These are phyloP conservation scores for Arthrobotrys iridis DNA, from an alignment of 2,329 filamentous ascomycete species.

Conservation along the genomic window DNA sequence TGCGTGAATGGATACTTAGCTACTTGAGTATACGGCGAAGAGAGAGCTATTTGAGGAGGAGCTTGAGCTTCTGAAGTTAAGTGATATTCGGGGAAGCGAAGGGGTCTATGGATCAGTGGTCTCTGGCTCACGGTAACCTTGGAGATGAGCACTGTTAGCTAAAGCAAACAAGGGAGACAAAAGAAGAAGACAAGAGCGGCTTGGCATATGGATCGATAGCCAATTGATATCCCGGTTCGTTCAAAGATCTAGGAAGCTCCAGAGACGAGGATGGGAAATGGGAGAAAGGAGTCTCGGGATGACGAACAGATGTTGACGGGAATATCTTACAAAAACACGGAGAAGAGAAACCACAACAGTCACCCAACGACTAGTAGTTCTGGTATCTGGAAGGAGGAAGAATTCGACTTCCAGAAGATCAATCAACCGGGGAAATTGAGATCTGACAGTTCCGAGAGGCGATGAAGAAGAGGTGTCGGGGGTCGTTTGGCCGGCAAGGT, in stretches of 20 bases:
- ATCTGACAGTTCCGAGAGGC: neutral
- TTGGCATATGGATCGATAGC: neutral
- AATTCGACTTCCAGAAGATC: neutral
- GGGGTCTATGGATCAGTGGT: constrained; percentile 13
- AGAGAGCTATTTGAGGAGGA: constrained; percentile 1
- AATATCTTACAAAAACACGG: constrained; percentile 9
- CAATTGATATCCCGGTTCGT: neutral
- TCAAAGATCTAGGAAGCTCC: neutral
- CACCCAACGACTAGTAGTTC: constrained; percentile 3
- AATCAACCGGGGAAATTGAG: neutral
- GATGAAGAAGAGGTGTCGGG: constrained; percentile 37
- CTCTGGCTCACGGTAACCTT: constrained; percentile 47
- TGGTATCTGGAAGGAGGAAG: neutral
- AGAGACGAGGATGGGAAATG: neutral
- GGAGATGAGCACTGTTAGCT: constrained; percentile 19
- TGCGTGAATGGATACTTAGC: neutral
- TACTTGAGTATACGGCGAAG: neutral
- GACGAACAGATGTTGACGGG: neutral
- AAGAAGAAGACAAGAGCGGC: neutral
- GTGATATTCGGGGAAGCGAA: neutral
- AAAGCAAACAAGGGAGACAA: neutral
- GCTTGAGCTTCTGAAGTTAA: neutral
- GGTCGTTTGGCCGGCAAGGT: constrained; percentile 4
- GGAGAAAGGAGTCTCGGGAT: neutral
- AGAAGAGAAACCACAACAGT: constrained; percentile 8